Conservation (phyloP, 306 rosid species). For the Quercus agrifolia region DNA sequence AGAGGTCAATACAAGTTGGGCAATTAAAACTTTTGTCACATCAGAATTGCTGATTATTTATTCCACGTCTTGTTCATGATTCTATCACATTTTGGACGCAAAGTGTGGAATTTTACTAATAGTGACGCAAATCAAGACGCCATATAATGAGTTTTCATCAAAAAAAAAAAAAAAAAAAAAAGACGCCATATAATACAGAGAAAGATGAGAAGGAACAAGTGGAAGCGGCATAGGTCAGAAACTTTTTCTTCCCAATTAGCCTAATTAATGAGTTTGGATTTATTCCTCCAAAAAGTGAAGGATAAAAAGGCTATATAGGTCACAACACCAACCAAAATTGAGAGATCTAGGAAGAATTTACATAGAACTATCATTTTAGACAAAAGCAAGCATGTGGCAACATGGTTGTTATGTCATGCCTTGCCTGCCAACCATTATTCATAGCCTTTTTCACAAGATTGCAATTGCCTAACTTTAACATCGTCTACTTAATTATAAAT, state of each 20-base stretch:
- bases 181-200: not conserved
- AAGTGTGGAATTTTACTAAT: not conserved
- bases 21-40: not conserved
- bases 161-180: too few relatives aligned
- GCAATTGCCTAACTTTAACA: too few relatives aligned
- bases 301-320: not conserved
- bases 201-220: not conserved
- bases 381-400: constrained; percentile 10
- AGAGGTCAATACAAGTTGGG: not conserved
- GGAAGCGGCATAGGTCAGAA: not conserved
- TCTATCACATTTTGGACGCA: not conserved
- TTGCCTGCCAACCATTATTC: not conserved
- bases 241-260: constrained; percentile 2
- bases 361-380: not conserved
- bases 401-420: not conserved
- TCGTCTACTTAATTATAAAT: too few relatives aligned
- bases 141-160: not conserved
- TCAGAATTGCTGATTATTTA: not conserved
- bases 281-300: not conserved
- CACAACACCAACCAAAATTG: not conserved
- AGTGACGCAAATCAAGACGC: not conserved
- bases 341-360: not conserved
- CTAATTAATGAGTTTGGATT: not conserved
- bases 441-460: too few relatives aligned
- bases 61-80: not conserved